A percentile compares a stretch with the other conserved stretches of the same genome.
phyloP scores from a whole-genome alignment of 2,329 filamentous ascomycete genomes.

The Chrysoporthe cubensis region DNA sequence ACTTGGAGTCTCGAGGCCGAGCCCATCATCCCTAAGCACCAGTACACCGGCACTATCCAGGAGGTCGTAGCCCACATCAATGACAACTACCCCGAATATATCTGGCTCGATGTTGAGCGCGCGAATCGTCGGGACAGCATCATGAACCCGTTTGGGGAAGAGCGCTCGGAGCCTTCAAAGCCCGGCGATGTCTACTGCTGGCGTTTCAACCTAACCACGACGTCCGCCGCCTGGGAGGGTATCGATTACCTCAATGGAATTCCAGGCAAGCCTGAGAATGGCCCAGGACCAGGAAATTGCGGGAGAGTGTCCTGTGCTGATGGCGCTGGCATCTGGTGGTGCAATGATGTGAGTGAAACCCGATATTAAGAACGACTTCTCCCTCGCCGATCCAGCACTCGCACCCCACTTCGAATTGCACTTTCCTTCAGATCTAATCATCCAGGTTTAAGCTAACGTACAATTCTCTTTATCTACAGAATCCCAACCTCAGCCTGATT shows the following conservation, averaged over 20 bases:
- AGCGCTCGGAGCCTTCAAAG: background rate
- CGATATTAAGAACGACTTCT: background rate
- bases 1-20: conserved; percentile 12
- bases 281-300: conserved; percentile 29
- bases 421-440: background rate
- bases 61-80: background rate
- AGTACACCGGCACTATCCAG: conserved; percentile 8
- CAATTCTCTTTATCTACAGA: background rate
- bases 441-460: background rate
- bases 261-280: conserved; percentile 24
- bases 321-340: conserved; percentile 33
- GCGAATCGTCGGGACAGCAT: background rate
- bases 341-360: conserved; percentile 32
- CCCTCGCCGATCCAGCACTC: background rate
- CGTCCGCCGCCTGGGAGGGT: conserved; percentile 14
- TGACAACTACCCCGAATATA: background rate
- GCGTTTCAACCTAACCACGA: background rate
- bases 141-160: conserved; percentile 18
- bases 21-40: conserved; percentile 3
- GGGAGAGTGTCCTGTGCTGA: conserved; percentile 32
- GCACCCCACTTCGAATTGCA: no score
- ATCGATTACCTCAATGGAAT: conserved; percentile 29
- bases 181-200: conserved; percentile 29
- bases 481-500: background rate
- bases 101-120: conserved; percentile 2